Conservation (phyloP, 345 rosid species). For the Mangifera indica region DNA sequence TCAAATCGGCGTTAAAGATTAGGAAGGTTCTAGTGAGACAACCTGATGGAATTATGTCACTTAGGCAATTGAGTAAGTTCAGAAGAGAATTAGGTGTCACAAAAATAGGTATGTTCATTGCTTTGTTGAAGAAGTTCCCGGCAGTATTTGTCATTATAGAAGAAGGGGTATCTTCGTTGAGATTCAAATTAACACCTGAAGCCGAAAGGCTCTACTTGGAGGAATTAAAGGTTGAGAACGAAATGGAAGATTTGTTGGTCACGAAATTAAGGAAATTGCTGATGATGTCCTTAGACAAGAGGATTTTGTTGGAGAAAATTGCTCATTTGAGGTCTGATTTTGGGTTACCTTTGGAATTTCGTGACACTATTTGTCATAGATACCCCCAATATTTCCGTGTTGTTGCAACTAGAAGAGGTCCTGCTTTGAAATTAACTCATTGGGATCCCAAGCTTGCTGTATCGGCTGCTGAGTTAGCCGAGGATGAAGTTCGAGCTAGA, state of each 20-base stretch:
- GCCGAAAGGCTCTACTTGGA: slow-evolving; percentile 87
- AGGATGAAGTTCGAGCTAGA: slow-evolving; percentile 59
- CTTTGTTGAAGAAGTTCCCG: slow-evolving; percentile 74
- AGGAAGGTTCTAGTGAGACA: slow-evolving; percentile 85
- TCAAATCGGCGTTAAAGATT: slow-evolving; percentile 67
- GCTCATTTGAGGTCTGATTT: slow-evolving; percentile 81
- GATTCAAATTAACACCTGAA: slow-evolving; percentile 73
- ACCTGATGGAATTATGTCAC: slow-evolving; percentile 77
- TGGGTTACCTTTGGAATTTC: slow-evolving; percentile 81
- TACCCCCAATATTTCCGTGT: slow-evolving; percentile 85
- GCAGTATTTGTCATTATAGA: slow-evolving; percentile 85
- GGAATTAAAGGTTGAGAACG: slow-evolving; percentile 75
- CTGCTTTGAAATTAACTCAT: slow-evolving; percentile 80
- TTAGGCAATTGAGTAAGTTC: slow-evolving; percentile 67
- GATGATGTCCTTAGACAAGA: slow-evolving; percentile 89
- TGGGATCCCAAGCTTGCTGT: slow-evolving; percentile 97
- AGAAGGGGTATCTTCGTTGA: slow-evolving; percentile 73
- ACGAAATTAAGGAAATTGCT: slow-evolving; percentile 81
- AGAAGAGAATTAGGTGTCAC: slow-evolving; percentile 73
- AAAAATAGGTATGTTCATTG: slow-evolving; percentile 71
- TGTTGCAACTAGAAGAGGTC: slow-evolving; percentile 78
- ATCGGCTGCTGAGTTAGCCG: slow-evolving; percentile 85
- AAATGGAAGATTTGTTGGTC: slow-evolving; percentile 74
- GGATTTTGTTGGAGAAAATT: slow-evolving; percentile 79
- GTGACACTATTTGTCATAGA: slow-evolving; percentile 79